Base-by-base conservation (phyloP, 1,284 basidiomycete species). In the Malassezia sympodialis region DNA sequence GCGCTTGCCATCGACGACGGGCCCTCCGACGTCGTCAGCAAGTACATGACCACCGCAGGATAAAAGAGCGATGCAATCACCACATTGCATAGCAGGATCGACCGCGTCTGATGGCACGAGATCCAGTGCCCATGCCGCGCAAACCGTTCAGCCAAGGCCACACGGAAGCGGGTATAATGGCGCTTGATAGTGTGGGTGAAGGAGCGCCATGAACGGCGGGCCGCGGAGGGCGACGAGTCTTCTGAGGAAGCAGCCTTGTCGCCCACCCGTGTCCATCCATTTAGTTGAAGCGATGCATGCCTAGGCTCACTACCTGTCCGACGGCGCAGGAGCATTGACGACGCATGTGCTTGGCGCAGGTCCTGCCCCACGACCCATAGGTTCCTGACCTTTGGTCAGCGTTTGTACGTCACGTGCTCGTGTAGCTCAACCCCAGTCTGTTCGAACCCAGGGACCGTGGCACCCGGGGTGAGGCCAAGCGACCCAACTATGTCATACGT, bases 1-100 rank as follows among this genome's bases (percentile, higher is more conserved):
- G 49, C 42, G 14, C 24, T 23, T 0, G 19, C n/a, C 4, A 34
- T 32, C 34, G 53, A 40, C n/a, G 27, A 26, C 23, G 47, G 37
- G 19, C 51, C 53, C n/a, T 56, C 54, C 1, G 54, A 51, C n/a
- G 55, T 57, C 23, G 47, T 52, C 23, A 57, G 34, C 19, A 73
- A 65, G 61, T 72, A 73, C 54, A 73, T 69, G 34, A 69, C 70
- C 15, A 67, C 67, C 8, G 70, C 70, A 7, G 70, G 70, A 43
- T 73, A 96, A 74, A 93, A 88, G 47, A 98, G 83, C 37, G 88
- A 90, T 43, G 90, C 93, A 78, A 98, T 96, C 68, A 96, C 88
- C 58, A 96, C 81, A 56, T 87, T 86, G 53, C 89, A 93, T 57
- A 94, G 85, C 59, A 98, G 81, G 66, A 98, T 85, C 31, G 94